These are phyloP conservation scores for Rosa hybrid DNA, from an alignment of 331 rosid species.

Conservation along the genomic window DNA sequence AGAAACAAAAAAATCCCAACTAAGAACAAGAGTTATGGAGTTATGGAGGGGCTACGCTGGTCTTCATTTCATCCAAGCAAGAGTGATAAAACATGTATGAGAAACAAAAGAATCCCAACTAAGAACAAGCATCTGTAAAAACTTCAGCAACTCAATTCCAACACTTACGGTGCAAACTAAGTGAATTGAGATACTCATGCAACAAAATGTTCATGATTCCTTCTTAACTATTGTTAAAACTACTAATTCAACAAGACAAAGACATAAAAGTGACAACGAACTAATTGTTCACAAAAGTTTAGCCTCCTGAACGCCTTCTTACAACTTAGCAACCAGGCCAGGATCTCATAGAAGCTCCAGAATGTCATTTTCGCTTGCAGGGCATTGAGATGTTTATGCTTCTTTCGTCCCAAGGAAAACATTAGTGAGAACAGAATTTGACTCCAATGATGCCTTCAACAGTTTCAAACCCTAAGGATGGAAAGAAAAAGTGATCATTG, in stretches of 20 bases:
- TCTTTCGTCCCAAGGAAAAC: conserved; percentile 10
- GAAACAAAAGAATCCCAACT: too few relatives aligned
- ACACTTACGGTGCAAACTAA: background rate
- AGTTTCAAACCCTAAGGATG: conserved; percentile 15
- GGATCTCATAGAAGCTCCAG: background rate
- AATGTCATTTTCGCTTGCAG: background rate
- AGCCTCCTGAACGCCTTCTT: too few relatives aligned
- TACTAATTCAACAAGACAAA: background rate
- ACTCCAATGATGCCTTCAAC: conserved; percentile 20
- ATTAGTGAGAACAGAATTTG: conserved; percentile 17
- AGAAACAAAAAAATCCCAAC: too few relatives aligned
- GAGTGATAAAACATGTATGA: too few relatives aligned
- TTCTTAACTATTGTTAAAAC: background rate
- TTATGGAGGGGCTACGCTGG: too few relatives aligned
- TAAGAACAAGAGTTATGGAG: too few relatives aligned
- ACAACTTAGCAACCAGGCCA: background rate
- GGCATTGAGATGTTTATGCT: background rate
- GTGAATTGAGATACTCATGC: background rate
- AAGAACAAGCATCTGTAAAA: too few relatives aligned
- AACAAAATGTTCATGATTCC: background rate
- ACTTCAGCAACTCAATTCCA: background rate
- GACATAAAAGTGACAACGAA: background rate
- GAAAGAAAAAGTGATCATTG: background rate
- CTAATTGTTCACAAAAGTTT: too few relatives aligned
- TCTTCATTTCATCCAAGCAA: too few relatives aligned